phyloP scores from a whole-genome alignment of 768 basidiomycete genomes.

The Lactifluus hygrophoroides region DNA sequence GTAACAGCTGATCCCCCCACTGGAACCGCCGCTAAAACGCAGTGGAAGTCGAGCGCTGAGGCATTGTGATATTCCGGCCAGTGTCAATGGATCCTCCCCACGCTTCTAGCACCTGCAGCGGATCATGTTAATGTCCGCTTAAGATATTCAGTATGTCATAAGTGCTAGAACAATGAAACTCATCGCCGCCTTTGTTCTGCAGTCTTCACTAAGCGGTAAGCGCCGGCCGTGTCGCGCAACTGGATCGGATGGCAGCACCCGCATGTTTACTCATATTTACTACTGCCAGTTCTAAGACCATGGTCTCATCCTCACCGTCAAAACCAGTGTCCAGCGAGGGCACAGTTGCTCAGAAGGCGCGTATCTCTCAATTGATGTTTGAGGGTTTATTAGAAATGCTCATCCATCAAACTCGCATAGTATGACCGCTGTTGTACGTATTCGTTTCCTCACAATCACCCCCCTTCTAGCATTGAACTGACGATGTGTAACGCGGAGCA shows the following conservation, averaged over 20 bases:
- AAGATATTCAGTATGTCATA: neutral
- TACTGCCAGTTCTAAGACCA: conserved; percentile 24
- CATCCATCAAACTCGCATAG: conserved; percentile 29
- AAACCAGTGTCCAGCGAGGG: conserved; percentile 83
- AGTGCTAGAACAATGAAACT: neutral
- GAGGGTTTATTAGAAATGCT: neutral
- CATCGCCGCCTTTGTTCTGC: neutral
- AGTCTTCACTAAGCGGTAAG: neutral
- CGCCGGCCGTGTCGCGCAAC: neutral
- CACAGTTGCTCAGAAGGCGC: conserved; percentile 81
- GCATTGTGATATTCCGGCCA: neutral
- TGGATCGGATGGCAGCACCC: neutral
- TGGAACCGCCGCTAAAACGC: neutral
- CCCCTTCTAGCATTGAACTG: neutral
- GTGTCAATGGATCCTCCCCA: too few species aligned
- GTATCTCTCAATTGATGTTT: neutral
- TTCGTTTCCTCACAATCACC: neutral
- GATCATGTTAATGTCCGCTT: neutral
- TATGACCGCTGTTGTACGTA: conserved; percentile 67
- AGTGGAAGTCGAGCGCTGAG: neutral
- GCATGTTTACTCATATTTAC: conserved; percentile 13
- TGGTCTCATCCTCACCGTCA: conserved; percentile 35
- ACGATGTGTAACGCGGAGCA: conserved; percentile 21
- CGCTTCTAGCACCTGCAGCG: neutral
- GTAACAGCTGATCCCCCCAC: neutral